Evolutionary conservation across 2,329 filamentous ascomycete species (phyloP).

Genomic region (Fusarium camptoceras): DNA sequence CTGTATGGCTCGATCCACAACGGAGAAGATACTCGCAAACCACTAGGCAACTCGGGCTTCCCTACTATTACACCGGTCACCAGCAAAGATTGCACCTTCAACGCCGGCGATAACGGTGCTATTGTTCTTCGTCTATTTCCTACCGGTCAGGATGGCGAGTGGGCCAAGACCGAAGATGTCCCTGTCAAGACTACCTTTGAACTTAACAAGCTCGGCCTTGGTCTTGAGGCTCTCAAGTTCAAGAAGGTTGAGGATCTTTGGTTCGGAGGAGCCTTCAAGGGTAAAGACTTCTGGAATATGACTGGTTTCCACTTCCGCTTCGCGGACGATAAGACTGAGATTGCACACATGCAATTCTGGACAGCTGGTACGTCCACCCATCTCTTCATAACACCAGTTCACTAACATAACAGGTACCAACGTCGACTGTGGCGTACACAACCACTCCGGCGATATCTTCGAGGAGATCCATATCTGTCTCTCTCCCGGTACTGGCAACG

Average conservation of each 20-base stretch:
- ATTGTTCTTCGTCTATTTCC: background rate
- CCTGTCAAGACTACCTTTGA: background rate
- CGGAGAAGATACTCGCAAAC: background rate
- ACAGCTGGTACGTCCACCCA: conserved; percentile 9
- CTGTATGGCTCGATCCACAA: background rate
- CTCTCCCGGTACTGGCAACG: background rate
- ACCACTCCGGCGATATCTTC: background rate
- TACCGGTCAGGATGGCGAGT: background rate
- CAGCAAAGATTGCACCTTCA: background rate
- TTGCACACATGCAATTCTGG: conserved; percentile 24
- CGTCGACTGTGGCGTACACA: background rate
- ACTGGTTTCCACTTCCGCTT: conserved; percentile 19
- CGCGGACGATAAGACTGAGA: background rate
- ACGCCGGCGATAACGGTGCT: background rate
- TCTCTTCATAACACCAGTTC: too few species aligned
- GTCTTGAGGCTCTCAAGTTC: background rate
- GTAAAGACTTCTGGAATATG: conserved; percentile 16
- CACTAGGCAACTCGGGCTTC: background rate
- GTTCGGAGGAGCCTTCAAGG: conserved; percentile 9
- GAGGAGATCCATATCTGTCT: background rate
- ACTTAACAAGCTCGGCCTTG: background rate
- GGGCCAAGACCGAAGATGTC: background rate
- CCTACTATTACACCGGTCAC: background rate
- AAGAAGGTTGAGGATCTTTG: conserved; percentile 1
- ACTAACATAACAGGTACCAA: background rate